phyloP scores from a whole-genome alignment of 2,329 filamentous ascomycete species.

The Phialophora verrucosa region DNA sequence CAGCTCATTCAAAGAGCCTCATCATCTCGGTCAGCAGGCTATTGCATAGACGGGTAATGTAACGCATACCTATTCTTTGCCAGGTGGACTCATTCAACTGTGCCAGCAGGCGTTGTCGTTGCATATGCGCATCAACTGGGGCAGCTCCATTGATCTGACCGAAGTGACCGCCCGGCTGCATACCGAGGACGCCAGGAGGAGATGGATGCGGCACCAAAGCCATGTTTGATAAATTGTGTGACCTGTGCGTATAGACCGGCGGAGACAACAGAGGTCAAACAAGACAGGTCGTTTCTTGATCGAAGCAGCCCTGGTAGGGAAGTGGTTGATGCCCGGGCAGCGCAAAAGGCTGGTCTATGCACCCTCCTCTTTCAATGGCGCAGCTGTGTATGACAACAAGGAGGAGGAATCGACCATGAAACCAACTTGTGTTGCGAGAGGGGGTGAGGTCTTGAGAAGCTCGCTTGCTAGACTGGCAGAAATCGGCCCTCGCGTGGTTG shows the following conservation, averaged over 20 bases:
- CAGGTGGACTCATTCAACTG: slow-evolving; percentile 85
- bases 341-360: not conserved
- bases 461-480: not conserved
- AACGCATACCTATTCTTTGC: slow-evolving; percentile 83
- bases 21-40: slow-evolving; percentile 26
- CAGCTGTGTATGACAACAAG: not conserved
- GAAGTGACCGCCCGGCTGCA: slow-evolving; percentile 48
- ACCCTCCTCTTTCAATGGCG: slow-evolving; percentile 4
- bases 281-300: not conserved
- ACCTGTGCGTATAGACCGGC: not conserved
- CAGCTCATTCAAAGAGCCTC: slow-evolving; percentile 84
- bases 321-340: not conserved
- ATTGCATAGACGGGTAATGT: not conserved
- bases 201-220: slow-evolving; percentile 36
- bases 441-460: not conserved
- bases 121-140: slow-evolving; percentile 53
- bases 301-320: not conserved
- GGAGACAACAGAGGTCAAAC: not conserved
- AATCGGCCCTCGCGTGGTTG: not conserved
- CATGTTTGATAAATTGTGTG: slow-evolving; percentile 19
- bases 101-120: slow-evolving; percentile 68
- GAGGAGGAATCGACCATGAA: not conserved
- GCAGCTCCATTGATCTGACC: slow-evolving; percentile 54
- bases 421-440: not conserved
- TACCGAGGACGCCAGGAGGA: slow-evolving; percentile 33